Base-by-base conservation (phyloP, 306 rosid species). In the Malus sylvestris region DNA sequence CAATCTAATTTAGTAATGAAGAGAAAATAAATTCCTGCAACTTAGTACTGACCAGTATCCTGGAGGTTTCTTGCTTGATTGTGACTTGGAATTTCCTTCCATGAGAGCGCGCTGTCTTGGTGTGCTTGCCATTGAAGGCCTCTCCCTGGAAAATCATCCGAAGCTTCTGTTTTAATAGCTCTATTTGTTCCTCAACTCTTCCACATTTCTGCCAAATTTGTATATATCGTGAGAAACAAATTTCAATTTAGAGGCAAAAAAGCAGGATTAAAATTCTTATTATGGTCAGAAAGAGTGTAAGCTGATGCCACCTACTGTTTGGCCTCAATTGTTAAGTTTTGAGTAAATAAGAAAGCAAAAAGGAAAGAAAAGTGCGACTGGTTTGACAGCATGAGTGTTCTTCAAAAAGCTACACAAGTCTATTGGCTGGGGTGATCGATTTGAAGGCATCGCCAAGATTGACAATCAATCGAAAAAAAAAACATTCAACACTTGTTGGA, bases 21-120 rank as follows among this genome's bases (percentile, higher is more conserved):
- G 62, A 30, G 33, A 49, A 22, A 46, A 30, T 49, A 46, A 55
- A 55, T 27, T 55, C 5, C 35, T 40, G 63, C 10, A 52, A 40
- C 55, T 13, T 18, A 57, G 58, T 93, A 95, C 97, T 96, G 92
- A 95, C 97, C 97, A 95, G 84, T 80, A 92, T 68, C 73, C 98
- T 85, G 76, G 97, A 93, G 6, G 93, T 90, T 82, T 95, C 97
- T 92, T 89, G 89, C 87, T 89, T 95, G 80, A 95, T 78, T 38
- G 98, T 86, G 84, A 95, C 97, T 77, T 90, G 96, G 67, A 92
- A 92, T 76, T 95, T 95, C 85, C 81, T 90, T 73, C 98, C 96
- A 66, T 88, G 97, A 81, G 98, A 95, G 29, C 97, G 95, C 30
- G 96, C 97, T 4, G 93, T 95, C 80, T 85, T 92, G 20, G 96